Conservation (phyloP, 352 stramenopile species). For the Phytophthora pisi region DNA sequence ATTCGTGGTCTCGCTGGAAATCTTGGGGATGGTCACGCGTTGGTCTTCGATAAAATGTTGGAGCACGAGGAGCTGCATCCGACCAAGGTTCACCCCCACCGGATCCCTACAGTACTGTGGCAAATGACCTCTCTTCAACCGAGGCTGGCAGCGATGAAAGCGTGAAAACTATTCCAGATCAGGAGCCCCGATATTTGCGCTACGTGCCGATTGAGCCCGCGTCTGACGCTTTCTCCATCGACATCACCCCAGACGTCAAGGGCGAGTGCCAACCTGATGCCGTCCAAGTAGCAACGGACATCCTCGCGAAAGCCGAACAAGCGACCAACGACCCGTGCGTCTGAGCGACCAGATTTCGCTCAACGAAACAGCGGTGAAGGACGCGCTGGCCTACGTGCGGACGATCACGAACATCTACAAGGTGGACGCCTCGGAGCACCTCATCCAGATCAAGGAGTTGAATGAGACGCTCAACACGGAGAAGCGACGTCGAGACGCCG, state of each 20-base stretch:
- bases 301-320: not conserved
- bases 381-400: not conserved
- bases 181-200: no score
- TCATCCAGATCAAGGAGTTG: slow-evolving; percentile 9
- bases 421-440: not conserved
- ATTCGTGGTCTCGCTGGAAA: no score
- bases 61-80: no score
- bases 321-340: not conserved
- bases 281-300: not conserved
- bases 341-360: not conserved
- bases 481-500: slow-evolving; percentile 1
- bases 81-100: no score
- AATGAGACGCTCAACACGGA: slow-evolving; percentile 1
- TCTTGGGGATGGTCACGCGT: no score
- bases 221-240: no score
- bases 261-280: not conserved
- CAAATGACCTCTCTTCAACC: no score
- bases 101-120: no score
- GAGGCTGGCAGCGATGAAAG: no score
- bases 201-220: no score
- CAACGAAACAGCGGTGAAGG: not conserved
- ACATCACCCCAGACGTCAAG: not conserved
- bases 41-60: no score
- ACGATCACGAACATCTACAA: not conserved
- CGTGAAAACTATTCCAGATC: no score